Base-by-base conservation (phyloP, 192 early-diverging fungal species). In the Lobosporangium transversale region DNA sequence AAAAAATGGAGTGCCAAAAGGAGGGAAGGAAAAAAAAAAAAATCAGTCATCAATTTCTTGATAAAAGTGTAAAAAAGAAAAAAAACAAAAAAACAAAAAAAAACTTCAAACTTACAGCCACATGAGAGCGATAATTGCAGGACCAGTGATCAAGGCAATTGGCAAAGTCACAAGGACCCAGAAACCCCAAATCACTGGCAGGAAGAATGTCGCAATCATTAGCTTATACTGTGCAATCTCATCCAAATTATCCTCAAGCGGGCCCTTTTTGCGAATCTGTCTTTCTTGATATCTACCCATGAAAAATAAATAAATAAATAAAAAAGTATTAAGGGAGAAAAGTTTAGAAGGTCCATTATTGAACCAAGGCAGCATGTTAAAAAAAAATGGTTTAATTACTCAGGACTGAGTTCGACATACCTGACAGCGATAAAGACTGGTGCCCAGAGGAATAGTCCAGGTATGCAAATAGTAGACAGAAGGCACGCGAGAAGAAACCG, bases 141-240 rank as follows among this genome's bases (percentile, higher is more conserved):
- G 71, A n/a, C 47, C 70, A 17, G 66, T 75, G 18, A 80, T 18
- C 10, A 80, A 10, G 5, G 66, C 62, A 26, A 80, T 54, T 0
- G 79, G 79, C 11, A 80, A 24, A 2, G 79, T 80, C 30, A 80
- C 20, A 3, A 80, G n/a, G 30, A 68, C 50, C 52, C 61, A 63
- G 27, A 74, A 65, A 4, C 70, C 57, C 70, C 71, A 80, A 44
- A 80, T 80, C 20, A 74, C 27, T 2, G 67, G 56, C 32, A 80
- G 33, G 43, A 80, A 69, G 40, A 80, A 75, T 10, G 70, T 44
- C 20, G 79, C 40, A 37, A 80, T 80, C 61, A 80, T 67, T 49
- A 80, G 42, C 58, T 80, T 80, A 53, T 80, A 80, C 45, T 80
- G 79, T 37, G 79, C 68, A 75, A 80, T 80, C 48, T 80, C 79